These are phyloP conservation scores for Chytriomyces sp. DNA, from an alignment of 192 early-diverging fungal species.

Conservation along the genomic window DNA sequence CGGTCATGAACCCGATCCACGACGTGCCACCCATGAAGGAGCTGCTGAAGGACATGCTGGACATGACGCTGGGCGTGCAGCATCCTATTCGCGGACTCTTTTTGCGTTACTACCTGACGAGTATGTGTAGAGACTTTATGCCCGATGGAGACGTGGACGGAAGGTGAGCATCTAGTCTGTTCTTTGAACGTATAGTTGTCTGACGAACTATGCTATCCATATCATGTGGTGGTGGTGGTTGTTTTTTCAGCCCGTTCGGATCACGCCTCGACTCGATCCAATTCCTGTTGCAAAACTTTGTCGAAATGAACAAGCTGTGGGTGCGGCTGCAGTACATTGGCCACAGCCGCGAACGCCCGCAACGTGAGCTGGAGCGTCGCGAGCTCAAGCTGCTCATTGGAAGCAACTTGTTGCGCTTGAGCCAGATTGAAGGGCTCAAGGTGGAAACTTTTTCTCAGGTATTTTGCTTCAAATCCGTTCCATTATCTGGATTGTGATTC, in stretches of 20 bases:
- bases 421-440: constrained; percentile 87
- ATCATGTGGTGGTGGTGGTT: constrained; percentile 1
- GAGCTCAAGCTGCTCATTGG: constrained; percentile 97
- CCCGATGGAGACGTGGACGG: constrained; percentile 68
- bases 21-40: constrained; percentile 90
- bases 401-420: constrained; percentile 91
- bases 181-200: not conserved
- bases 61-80: constrained; percentile 98
- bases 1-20: constrained; percentile 25
- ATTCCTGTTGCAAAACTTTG: constrained; percentile 96
- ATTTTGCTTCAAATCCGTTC: not conserved
- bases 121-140: constrained; percentile 93
- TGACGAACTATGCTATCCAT: not conserved
- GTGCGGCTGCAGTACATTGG: constrained; percentile 98
- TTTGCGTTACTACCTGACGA: constrained; percentile 91
- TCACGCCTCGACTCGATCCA: constrained; percentile 90
- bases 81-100: constrained; percentile 98
- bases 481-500: not conserved
- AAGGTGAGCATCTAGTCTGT: constrained; percentile 6
- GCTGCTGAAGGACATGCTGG: constrained; percentile 98
- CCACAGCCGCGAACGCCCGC: constrained; percentile 88
- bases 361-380: constrained; percentile 92
- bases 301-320: constrained; percentile 99
- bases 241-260: constrained; percentile 69
- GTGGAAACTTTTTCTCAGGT: constrained; percentile 45